Percentiles rank a stretch among this genome's conserved stretches.
Conservation (phyloP, 306 rosid genomes). For the Rosa persica region DNA sequence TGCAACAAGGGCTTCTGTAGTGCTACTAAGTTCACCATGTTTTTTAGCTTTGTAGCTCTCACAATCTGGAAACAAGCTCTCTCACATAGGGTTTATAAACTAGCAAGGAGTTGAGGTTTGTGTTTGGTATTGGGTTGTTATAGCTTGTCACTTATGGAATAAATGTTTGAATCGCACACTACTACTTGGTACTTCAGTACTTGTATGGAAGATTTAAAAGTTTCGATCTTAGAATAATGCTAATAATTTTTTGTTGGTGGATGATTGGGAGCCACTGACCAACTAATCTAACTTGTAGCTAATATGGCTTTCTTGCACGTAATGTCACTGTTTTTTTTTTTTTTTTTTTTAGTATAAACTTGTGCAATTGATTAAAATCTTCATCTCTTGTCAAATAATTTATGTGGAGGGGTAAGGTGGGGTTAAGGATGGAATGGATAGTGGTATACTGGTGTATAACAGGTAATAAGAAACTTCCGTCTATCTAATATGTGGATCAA, state of each 20-base stretch:
- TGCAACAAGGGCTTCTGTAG: conserved; percentile 64
- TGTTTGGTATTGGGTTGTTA: conserved; percentile 48
- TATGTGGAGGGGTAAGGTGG: not conserved
- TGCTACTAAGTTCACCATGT: conserved; percentile 79
- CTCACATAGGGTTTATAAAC: not conserved
- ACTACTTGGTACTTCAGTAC: not conserved
- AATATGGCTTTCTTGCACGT: not conserved
- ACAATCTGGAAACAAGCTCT: not conserved
- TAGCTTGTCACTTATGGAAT: not conserved
- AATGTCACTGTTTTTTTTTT: not conserved
- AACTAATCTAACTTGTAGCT: not conserved
- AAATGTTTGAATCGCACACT: no score
- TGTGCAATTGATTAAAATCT: not conserved
- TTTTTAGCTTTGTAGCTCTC: not conserved
- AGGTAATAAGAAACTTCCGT: no score
- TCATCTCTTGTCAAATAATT: not conserved
- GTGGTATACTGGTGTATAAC: no score
- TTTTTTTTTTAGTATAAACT: not conserved
- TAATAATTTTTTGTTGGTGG: not conserved
- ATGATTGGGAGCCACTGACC: not conserved
- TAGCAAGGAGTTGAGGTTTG: conserved; percentile 17
- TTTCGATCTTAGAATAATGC: not conserved
- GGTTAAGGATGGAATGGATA: not conserved
- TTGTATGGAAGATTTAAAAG: not conserved
- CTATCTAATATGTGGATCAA: not conserved